These are phyloP conservation scores for Pseudognaphalium luteoalbum DNA, from an alignment of 129 eudicot species.

Conservation along the genomic window DNA sequence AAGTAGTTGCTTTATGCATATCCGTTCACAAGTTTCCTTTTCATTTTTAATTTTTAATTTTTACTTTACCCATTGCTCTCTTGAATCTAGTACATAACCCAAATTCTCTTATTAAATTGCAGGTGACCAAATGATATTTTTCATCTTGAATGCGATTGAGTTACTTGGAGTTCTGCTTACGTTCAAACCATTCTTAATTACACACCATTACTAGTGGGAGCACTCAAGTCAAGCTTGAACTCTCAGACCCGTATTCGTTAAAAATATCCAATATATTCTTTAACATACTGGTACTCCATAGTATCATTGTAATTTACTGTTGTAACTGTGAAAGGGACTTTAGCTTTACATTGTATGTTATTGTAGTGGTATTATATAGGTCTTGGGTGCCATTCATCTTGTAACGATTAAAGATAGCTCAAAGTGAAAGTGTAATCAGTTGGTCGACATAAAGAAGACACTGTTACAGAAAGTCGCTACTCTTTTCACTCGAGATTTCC, in stretches of 20 bases:
- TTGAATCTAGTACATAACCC: too few relatives aligned
- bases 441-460: too few relatives aligned
- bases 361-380: neutral
- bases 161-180: slow-evolving; percentile 57
- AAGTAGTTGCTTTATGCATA: neutral
- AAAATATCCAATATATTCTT: slow-evolving; percentile 10
- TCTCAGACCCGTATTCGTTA: neutral
- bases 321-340: slow-evolving; percentile 6
- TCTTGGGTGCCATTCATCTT: neutral
- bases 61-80: too few relatives aligned
- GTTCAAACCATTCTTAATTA: slow-evolving; percentile 60
- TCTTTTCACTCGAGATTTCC: too few relatives aligned
- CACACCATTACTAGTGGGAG: slow-evolving; percentile 35
- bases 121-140: slow-evolving; percentile 67
- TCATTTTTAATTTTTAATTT: too few relatives aligned
- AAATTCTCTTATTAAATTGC: slow-evolving; percentile 25
- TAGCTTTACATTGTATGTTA: slow-evolving; percentile 13
- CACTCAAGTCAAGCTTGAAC: neutral
- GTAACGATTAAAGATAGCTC: neutral
- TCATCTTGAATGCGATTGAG: slow-evolving; percentile 57
- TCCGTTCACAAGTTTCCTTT: too few relatives aligned
- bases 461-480: too few relatives aligned
- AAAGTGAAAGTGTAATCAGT: too few relatives aligned
- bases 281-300: neutral
- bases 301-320: neutral